A percentile compares a stretch with the other conserved stretches of the same genome.
Evolutionary conservation across 2,329 filamentous ascomycete species (phyloP).

Genomic region (Botrytis elliptica): DNA sequence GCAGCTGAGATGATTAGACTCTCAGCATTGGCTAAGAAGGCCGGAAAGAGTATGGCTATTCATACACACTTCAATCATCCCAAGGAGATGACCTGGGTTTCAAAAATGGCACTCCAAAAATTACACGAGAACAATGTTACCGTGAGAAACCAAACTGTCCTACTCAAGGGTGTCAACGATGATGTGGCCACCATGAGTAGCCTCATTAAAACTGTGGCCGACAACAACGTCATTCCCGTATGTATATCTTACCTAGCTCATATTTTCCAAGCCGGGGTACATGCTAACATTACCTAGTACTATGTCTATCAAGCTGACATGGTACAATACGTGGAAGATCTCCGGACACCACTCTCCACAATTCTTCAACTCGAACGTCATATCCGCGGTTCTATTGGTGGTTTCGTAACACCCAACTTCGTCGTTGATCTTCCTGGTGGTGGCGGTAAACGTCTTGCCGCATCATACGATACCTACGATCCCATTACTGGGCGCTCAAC

Average conservation of each 20-base stretch:
- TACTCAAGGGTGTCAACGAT: conserved; percentile 60
- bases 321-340: conserved; percentile 59
- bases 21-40: conserved; percentile 48
- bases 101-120: conserved; percentile 49
- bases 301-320: conserved; percentile 67
- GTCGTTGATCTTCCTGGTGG: conserved; percentile 63
- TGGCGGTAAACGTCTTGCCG: conserved; percentile 60
- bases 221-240: conserved; percentile 58
- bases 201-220: conserved; percentile 54
- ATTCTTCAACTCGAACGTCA: conserved; percentile 58
- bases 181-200: conserved; percentile 50
- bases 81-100: conserved; percentile 61
- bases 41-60: conserved; percentile 59
- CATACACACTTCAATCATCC: conserved; percentile 68
- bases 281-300: conserved; percentile 46
- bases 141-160: conserved; percentile 60
- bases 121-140: conserved; percentile 52
- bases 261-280: neutral
- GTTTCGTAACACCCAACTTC: conserved; percentile 62
- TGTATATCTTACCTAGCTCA: conserved; percentile 29
- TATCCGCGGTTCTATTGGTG: conserved; percentile 59
- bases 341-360: conserved; percentile 59
- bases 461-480: conserved; percentile 54
- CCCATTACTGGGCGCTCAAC: conserved; percentile 51
- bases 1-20: conserved; percentile 51